Evolutionary conservation across 345 rosid species (phyloP).

Genomic region (Eucalyptus rudis): DNA sequence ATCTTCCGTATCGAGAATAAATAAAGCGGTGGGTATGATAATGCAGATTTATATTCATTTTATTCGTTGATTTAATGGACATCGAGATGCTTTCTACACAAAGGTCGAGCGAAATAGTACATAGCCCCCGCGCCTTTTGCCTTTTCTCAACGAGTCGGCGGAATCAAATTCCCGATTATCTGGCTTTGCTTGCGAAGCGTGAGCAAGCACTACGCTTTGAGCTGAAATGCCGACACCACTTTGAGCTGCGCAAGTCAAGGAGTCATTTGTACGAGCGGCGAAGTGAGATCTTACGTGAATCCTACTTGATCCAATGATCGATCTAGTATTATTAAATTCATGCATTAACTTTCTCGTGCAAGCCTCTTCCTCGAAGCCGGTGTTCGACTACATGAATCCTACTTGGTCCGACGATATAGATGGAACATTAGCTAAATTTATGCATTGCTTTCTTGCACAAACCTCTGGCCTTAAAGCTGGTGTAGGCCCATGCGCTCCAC

Average conservation of each 20-base stretch:
- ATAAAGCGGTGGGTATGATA: not conserved
- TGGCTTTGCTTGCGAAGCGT: not conserved
- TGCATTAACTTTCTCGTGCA: not conserved
- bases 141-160: not conserved
- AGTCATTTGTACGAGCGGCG: too few relatives aligned
- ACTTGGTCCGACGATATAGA: not conserved
- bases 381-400: not conserved
- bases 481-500: not conserved
- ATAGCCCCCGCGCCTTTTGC: not conserved
- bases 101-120: not conserved
- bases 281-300: not conserved
- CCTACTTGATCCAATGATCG: not conserved
- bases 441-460: not conserved
- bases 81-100: not conserved
- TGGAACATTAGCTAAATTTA: not conserved
- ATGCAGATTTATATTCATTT: not conserved
- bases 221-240: not conserved
- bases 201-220: not conserved
- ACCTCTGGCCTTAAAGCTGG: not conserved
- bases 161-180: not conserved
- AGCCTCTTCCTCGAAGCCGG: not conserved
- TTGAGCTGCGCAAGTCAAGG: not conserved
- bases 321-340: not conserved
- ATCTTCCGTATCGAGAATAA: not conserved
- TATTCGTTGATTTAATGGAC: not conserved